Evolutionary conservation across 2,329 filamentous ascomycete genomes (phyloP).

Genomic region (Rutstroemia sydowiana): DNA sequence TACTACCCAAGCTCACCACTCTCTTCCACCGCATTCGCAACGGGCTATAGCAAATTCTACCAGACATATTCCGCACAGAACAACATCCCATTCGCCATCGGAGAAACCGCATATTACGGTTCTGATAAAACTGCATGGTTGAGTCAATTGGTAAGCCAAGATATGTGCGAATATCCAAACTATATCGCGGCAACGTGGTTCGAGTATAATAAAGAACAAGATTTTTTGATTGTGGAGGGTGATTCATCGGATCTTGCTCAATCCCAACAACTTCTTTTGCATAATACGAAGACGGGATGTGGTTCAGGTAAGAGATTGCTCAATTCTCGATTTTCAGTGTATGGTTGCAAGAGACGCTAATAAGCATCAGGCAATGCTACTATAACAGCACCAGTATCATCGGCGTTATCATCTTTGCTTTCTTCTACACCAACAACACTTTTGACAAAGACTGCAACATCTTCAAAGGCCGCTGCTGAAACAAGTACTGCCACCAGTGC

Average conservation of each 20-base stretch:
- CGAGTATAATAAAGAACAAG: constrained; percentile 8
- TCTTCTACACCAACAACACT: neutral
- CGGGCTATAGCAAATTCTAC: constrained; percentile 7
- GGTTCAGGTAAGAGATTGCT: neutral
- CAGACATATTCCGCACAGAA: constrained; percentile 4
- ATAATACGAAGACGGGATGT: constrained; percentile 6
- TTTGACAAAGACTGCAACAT: neutral
- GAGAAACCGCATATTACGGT: constrained; percentile 8
- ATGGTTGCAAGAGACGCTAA: neutral
- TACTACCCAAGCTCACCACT: constrained; percentile 4
- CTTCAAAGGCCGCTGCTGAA: neutral
- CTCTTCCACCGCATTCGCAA: neutral
- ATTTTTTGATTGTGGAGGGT: constrained; percentile 10
- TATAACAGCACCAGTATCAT: neutral
- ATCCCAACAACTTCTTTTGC: neutral
- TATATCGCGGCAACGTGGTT: constrained; percentile 11
- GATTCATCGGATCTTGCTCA: constrained; percentile 1
- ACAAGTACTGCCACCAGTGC: neutral
- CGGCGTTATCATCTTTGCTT: neutral
- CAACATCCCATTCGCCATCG: constrained; percentile 10
- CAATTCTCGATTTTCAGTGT: too few species aligned
- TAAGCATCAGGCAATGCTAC: neutral
- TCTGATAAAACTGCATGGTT: constrained; percentile 7
- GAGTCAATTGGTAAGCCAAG: constrained; percentile 6
- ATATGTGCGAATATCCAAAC: constrained; percentile 11